Evolutionary conservation across 164 flowering plant species (phyloP).

Genomic region (Kalanchoe fedtschenkoi): DNA sequence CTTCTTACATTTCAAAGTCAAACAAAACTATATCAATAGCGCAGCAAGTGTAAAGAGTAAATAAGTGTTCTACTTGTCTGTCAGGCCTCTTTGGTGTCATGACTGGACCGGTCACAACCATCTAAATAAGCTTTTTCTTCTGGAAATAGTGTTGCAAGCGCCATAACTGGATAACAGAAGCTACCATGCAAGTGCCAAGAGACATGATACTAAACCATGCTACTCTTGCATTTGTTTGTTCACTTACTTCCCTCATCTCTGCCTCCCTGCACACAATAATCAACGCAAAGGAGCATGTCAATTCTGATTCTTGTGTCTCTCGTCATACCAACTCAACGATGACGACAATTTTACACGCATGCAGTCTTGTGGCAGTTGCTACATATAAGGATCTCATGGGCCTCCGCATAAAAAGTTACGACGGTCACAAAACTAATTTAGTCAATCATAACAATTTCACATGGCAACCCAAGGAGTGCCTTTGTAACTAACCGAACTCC

Average conservation of each 20-base stretch:
- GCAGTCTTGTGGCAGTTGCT: no score
- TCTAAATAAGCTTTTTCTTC: conserved; percentile 86
- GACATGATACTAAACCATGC: conserved; percentile 80
- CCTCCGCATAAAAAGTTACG: no score
- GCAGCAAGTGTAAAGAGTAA: neutral
- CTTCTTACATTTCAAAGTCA: neutral
- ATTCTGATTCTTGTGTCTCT: no score
- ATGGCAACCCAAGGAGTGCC: no score
- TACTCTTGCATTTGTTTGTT: conserved; percentile 63
- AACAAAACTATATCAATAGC: neutral
- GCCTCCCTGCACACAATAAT: conserved; percentile 27
- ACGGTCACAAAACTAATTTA: no score
- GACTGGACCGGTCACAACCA: neutral
- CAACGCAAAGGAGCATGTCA: neutral
- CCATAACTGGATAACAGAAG: conserved; percentile 55
- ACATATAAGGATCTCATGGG: no score
- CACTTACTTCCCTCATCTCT: conserved; percentile 78
- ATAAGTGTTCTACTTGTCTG: neutral
- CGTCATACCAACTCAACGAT: no score
- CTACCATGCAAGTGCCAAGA: conserved; percentile 63
- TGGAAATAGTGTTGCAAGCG: conserved; percentile 68
- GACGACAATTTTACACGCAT: no score
- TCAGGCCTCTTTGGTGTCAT: neutral
- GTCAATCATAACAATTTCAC: no score
- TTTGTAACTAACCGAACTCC: no score